phyloP scores from a whole-genome alignment of 495 filamentous ascomycete genomes.

The Penicillium angulare region DNA sequence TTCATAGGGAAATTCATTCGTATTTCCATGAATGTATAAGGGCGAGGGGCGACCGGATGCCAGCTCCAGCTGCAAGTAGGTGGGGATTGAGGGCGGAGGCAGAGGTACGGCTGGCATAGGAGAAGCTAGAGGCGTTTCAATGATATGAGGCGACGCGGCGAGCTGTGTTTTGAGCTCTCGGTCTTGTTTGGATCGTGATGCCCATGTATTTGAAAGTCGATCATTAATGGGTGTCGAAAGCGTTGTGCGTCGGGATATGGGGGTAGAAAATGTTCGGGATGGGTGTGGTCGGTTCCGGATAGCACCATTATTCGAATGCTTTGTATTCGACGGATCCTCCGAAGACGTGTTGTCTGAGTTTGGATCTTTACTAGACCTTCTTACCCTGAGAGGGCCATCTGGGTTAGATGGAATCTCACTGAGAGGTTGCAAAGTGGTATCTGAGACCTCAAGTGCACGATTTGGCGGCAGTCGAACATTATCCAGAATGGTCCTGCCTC shows the following conservation, averaged over 20 bases:
- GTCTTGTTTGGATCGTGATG: constrained; percentile 37
- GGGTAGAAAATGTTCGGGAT: constrained; percentile 38
- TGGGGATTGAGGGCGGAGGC: constrained; percentile 82
- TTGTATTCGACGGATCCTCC: constrained; percentile 24
- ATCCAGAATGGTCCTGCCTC: constrained; percentile 28
- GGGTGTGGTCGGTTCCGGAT: constrained; percentile 32
- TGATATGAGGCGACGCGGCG: constrained; percentile 25
- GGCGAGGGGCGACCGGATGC: constrained; percentile 79
- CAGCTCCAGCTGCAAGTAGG: constrained; percentile 84
- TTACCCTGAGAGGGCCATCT: constrained; percentile 19
- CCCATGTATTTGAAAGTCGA: constrained; percentile 39
- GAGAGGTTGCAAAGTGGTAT: constrained; percentile 12
- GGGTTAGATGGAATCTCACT: constrained; percentile 14
- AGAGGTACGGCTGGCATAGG: constrained; percentile 72
- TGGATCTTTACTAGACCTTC: constrained; percentile 22
- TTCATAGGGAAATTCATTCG: constrained; percentile 81
- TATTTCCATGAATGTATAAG: constrained; percentile 77
- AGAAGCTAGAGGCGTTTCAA: constrained; percentile 52
- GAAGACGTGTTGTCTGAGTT: no score
- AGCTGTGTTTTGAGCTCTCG: constrained; percentile 38
- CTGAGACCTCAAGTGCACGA: constrained; percentile 8
- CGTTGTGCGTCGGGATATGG: constrained; percentile 27
- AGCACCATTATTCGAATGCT: constrained; percentile 7
- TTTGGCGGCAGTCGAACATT: constrained; percentile 8
- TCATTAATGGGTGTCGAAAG: constrained; percentile 24